Base-by-base conservation (phyloP, 805 yeast genomes). In the Saccharomycopsis selenospora region DNA sequence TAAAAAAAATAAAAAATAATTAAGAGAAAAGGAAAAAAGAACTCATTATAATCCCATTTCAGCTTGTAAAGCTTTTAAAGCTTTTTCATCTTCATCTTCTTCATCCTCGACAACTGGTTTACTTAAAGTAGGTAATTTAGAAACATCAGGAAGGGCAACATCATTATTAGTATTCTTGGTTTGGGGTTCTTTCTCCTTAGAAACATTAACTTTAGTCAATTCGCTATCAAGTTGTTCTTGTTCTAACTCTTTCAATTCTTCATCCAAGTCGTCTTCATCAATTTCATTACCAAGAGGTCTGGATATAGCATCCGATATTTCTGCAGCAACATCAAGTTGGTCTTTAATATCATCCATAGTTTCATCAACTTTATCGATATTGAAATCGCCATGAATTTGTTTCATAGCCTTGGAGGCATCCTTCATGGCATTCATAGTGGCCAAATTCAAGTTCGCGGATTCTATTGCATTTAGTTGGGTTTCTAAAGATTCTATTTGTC, bases 281-380 rank as follows among this genome's bases (percentile, higher is more conserved):
- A 82, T 71, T 50, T 87, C 96, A 45, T 74, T 74, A 48, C 95
- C 95, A 56, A 93, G 76, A 4, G 99, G 96, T 68, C 96, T 79
- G 43, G 96, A 84, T 50, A 93, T 89, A 36, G 99, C 98, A 50
- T 93, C 96, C 43, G 95, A 82, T 48, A 93, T 89, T 71, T 93
- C 99, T 57, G 89, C 96, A 40, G 95, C 85, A 59, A 87, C 72
- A 60, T 91, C 96, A 46, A 91, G 95, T 67, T 93, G 98, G 64
- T 93, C 99, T 58, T 98, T 79, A 55, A 95, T 88, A 54, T 91
- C 96, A 65, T 93, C 99, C 98, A 93, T 91, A 6, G 97, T 91
- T 58, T 82, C 85, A 64, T 93, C 99, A 40, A 93, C 97, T 71
- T 89, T 90, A 66, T 93, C 99, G 52, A 93, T 88, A 63, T 93